phyloP scores from a whole-genome alignment of 1,284 basidiomycete genomes.

The Marasmius sp. region DNA sequence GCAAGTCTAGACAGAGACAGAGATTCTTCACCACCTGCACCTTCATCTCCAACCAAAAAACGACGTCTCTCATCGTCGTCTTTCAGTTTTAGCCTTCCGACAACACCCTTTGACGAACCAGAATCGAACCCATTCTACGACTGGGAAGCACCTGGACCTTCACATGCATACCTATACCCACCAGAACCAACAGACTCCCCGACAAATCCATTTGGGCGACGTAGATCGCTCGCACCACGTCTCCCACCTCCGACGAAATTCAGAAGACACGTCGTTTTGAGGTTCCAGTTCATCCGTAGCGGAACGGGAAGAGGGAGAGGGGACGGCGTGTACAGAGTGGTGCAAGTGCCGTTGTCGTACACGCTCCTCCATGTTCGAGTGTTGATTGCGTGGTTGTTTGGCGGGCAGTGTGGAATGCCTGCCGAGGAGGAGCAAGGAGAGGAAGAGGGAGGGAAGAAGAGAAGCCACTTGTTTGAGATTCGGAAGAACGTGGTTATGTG shows the following conservation, averaged over 20 bases:
- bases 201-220: conserved; percentile 54
- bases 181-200: conserved; percentile 47
- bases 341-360: conserved; percentile 69
- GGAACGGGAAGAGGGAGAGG: conserved; percentile 20
- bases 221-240: conserved; percentile 25
- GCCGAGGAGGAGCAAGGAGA: conserved; percentile 20
- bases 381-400: conserved; percentile 64
- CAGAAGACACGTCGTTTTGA: conserved; percentile 60
- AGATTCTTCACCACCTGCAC: too few relatives aligned
- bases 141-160: too few relatives aligned
- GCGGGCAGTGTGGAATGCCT: conserved; percentile 22
- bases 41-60: too few relatives aligned
- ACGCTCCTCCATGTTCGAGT: conserved; percentile 65
- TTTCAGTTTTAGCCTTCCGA: too few relatives aligned
- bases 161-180: conserved; percentile 2
- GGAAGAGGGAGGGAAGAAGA: conserved; percentile 5
- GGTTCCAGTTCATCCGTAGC: conserved; percentile 57
- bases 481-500: conserved; percentile 45
- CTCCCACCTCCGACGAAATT: conserved; percentile 38
- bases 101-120: too few relatives aligned
- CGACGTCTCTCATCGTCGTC: too few relatives aligned
- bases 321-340: conserved; percentile 59
- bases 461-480: conserved; percentile 60
- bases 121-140: too few relatives aligned
- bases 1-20: too few relatives aligned